phyloP scores from a whole-genome alignment of 2,329 filamentous ascomycete species.

The Xylariaceae sp. region DNA sequence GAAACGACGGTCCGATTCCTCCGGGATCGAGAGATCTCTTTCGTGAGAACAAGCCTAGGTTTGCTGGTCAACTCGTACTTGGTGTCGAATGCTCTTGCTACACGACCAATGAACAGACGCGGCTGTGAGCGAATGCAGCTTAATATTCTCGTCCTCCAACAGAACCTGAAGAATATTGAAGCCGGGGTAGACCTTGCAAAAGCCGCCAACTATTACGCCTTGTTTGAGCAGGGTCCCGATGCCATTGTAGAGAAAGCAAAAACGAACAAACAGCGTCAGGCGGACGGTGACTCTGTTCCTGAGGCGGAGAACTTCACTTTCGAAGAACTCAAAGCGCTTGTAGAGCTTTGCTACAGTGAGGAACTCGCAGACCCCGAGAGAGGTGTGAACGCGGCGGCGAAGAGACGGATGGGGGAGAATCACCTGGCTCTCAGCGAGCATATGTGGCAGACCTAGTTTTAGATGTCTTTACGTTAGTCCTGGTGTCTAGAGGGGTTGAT shows the following conservation, averaged over 20 bases:
- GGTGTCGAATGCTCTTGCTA: slow-evolving; percentile 64
- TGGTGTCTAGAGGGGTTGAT: too few relatives aligned
- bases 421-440: slow-evolving; percentile 66
- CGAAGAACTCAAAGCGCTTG: slow-evolving; percentile 61
- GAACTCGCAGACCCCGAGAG: slow-evolving; percentile 62
- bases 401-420: slow-evolving; percentile 67
- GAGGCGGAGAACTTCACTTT: slow-evolving; percentile 53
- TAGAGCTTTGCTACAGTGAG: slow-evolving; percentile 67
- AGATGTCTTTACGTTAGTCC: too few relatives aligned
- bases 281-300: slow-evolving; percentile 31
- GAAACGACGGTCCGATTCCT: slow-evolving; percentile 74
- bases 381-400: slow-evolving; percentile 63
- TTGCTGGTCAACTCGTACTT: slow-evolving; percentile 76
- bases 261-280: slow-evolving; percentile 35
- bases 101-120: slow-evolving; percentile 77
- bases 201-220: slow-evolving; percentile 63
- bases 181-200: slow-evolving; percentile 60
- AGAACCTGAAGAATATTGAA: slow-evolving; percentile 93
- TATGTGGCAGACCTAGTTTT: slow-evolving; percentile 58
- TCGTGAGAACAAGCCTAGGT: slow-evolving; percentile 73
- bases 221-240: slow-evolving; percentile 64
- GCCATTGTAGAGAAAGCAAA: slow-evolving; percentile 61
- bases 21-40: slow-evolving; percentile 64
- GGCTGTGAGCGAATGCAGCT: slow-evolving; percentile 87
- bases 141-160: slow-evolving; percentile 91